phyloP scores from a whole-genome alignment of 2,329 filamentous ascomycete species.

The Sphaerulina musiva region DNA sequence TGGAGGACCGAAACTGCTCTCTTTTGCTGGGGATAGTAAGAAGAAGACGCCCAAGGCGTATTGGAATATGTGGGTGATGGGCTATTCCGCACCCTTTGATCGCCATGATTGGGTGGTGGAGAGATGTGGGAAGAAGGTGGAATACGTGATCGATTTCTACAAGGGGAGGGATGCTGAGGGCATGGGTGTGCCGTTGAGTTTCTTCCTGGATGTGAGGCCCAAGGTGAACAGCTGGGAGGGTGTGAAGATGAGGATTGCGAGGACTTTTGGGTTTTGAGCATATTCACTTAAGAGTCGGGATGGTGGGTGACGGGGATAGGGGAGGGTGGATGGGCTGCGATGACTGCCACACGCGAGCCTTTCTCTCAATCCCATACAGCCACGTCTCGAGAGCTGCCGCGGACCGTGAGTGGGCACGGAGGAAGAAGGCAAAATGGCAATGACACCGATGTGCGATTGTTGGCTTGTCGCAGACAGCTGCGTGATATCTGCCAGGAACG shows the following conservation, averaged over 20 bases:
- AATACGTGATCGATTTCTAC: constrained; percentile 99
- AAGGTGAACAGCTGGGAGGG: constrained; percentile 60
- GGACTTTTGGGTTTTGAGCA: constrained; percentile 18
- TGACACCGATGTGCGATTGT: too few species aligned
- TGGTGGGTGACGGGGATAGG: too few species aligned
- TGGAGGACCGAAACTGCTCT: constrained; percentile 72
- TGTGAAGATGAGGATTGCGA: constrained; percentile 48
- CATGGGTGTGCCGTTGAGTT: constrained; percentile 43
- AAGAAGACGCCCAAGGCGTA: constrained; percentile 73
- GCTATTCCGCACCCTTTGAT: constrained; percentile 91
- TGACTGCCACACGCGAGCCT: too few species aligned
- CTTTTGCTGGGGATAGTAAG: constrained; percentile 64
- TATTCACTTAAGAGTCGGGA: too few species aligned
- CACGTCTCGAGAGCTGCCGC: too few species aligned
- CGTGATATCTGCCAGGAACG: too few species aligned
- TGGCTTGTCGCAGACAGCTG: too few species aligned
- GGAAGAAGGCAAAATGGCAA: too few species aligned
- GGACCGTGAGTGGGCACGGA: too few species aligned
- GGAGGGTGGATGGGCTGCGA: too few species aligned
- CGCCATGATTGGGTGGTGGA: constrained; percentile 97
- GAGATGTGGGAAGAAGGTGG: constrained; percentile 73
- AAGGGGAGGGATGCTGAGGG: constrained; percentile 53
- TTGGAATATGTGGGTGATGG: constrained; percentile 63
- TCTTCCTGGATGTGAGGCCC: constrained; percentile 59
- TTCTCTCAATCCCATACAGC: too few species aligned